phyloP scores from a whole-genome alignment of 352 stramenopile species.

The Pythium aristosporum region DNA sequence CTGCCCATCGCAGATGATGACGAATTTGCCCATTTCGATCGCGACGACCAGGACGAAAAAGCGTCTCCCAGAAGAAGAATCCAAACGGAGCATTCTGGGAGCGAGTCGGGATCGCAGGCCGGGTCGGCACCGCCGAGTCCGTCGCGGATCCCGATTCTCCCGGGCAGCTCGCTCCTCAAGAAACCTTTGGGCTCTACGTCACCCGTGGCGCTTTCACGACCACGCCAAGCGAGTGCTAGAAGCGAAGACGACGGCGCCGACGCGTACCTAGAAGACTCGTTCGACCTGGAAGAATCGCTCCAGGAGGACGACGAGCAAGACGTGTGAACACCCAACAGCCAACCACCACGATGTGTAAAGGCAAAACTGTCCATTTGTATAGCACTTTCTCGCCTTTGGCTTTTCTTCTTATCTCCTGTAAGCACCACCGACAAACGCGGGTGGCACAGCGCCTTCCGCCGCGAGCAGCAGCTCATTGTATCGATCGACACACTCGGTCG shows the following conservation, averaged over 20 bases:
- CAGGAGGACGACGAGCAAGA: slow-evolving; percentile 44
- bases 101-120: slow-evolving; percentile 11
- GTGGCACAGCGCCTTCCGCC: slow-evolving; percentile 40
- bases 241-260: slow-evolving; percentile 38
- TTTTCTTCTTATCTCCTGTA: slow-evolving; percentile 28
- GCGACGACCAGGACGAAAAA: slow-evolving; percentile 15
- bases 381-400: neutral
- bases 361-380: neutral
- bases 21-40: slow-evolving; percentile 31
- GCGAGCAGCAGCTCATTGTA: slow-evolving; percentile 61
- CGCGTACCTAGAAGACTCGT: slow-evolving; percentile 70
- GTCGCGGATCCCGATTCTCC: slow-evolving; percentile 23
- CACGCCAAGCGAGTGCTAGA: slow-evolving; percentile 14
- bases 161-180: slow-evolving; percentile 17
- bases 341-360: neutral
- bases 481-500: slow-evolving; percentile 40
- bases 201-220: neutral
- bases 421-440: slow-evolving; percentile 41
- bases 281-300: slow-evolving; percentile 74
- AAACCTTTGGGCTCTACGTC: neutral
- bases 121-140: slow-evolving; percentile 14
- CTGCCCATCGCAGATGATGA: slow-evolving; percentile 19
- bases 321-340: neutral
- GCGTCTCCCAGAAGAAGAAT: neutral
- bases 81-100: neutral